Conservation (phyloP, 1,139 yeast genomes). For the Insectozyma bohioensis region DNA sequence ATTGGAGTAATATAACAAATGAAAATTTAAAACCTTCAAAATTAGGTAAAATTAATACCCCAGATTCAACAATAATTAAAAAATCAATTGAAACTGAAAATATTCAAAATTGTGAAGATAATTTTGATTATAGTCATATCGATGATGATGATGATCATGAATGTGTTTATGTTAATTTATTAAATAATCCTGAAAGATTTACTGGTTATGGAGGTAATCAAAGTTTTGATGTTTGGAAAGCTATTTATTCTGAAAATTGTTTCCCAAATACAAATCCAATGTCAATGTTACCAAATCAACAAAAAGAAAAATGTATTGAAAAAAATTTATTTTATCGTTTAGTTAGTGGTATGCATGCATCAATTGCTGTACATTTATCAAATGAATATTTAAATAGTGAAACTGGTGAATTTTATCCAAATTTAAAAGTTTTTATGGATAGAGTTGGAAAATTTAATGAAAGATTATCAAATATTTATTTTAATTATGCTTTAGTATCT, state of each 20-base stretch:
- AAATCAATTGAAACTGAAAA: slow-evolving; percentile 19
- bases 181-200: slow-evolving; percentile 91
- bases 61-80: slow-evolving; percentile 19
- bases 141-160: slow-evolving; percentile 57
- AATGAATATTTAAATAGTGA: slow-evolving; percentile 77
- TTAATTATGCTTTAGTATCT: slow-evolving; percentile 86
- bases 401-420: slow-evolving; percentile 81
- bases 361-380: slow-evolving; percentile 90
- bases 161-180: slow-evolving; percentile 80
- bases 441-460: slow-evolving; percentile 91
- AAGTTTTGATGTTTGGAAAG: slow-evolving; percentile 89
- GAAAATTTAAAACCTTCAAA: slow-evolving; percentile 73
- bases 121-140: slow-evolving; percentile 57
- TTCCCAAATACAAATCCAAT: slow-evolving; percentile 56
- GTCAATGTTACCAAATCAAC: slow-evolving; percentile 31
- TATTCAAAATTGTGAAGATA: slow-evolving; percentile 27
- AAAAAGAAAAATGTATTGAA: slow-evolving; percentile 66
- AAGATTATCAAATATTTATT: slow-evolving; percentile 82
- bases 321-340: slow-evolving; percentile 85
- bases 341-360: slow-evolving; percentile 92
- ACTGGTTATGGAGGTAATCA: slow-evolving; percentile 96
- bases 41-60: slow-evolving; percentile 51
- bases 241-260: slow-evolving; percentile 90
- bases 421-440: slow-evolving; percentile 76
- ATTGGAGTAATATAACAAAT: slow-evolving; percentile 64